Evolutionary conservation across 306 rosid species (phyloP).

Genomic region (Rubus parviflorus): DNA sequence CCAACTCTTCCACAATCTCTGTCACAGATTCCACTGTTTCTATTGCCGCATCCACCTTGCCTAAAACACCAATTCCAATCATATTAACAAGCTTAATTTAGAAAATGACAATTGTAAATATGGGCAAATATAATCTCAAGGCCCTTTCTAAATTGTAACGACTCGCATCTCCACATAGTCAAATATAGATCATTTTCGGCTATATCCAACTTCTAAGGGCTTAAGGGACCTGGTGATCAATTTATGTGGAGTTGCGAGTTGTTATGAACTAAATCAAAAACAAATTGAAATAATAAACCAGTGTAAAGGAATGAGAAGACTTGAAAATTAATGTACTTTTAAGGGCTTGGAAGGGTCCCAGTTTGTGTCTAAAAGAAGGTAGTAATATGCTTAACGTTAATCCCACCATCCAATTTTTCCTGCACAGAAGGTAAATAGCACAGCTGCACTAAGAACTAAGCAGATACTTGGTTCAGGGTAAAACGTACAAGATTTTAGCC

Average conservation of each 20-base stretch:
- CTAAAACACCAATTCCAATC: not conserved
- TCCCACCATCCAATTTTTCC: constrained; percentile 13
- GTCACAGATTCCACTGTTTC: constrained; percentile 13
- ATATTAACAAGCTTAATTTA: not conserved
- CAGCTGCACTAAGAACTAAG: not conserved
- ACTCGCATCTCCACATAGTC: not conserved
- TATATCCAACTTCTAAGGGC: not conserved
- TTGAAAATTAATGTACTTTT: constrained; percentile 2
- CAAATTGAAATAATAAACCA: not conserved
- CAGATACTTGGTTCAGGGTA: no score
- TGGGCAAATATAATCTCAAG: not conserved
- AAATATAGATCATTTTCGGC: not conserved
- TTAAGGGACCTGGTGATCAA: no score
- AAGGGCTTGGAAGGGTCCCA: constrained; percentile 12
- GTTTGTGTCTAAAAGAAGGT: constrained; percentile 16
- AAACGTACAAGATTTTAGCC: not conserved
- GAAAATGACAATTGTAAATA: not conserved
- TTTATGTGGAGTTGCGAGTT: not conserved
- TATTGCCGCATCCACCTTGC: constrained; percentile 9
- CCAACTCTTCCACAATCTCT: constrained; percentile 19
- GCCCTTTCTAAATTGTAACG: not conserved
- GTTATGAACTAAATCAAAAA: not conserved
- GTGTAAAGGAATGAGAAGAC: not conserved
- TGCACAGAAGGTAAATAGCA: not conserved
- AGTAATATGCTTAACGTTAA: constrained; percentile 1